Evolutionary conservation across 805 yeast genomes (phyloP), one percentile per base, ranked within the genome.

Genomic region (Barnettozyma botsteinii): DNA sequence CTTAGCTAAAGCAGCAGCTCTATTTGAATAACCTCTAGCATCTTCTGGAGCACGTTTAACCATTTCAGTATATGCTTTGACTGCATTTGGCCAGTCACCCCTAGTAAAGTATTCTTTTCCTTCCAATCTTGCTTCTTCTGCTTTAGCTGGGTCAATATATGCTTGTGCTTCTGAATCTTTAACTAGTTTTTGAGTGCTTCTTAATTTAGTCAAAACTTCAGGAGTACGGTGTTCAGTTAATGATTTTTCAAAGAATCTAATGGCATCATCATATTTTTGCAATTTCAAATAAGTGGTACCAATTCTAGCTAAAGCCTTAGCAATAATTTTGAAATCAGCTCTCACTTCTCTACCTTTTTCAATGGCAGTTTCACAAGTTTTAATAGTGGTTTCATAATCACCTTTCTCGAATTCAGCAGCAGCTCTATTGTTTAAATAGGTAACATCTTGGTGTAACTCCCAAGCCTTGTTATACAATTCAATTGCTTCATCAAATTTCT

Each of bases 351-450:
- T 78, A 49, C 96, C 96, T 61, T 85, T 79, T 31, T 86, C 96
- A 47, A 91, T 75, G 20, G 98, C 98, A 36, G 66, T 65, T 52
- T 76, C 67, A 62, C 96, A 82, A 5, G 97, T 86, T 44, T 72
- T 65, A 49, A 93, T 85, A 30, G 96, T 89, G 10, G 80, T 65
- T 42, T 88, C 96, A 56, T 75, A 85, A 57, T 88, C 96, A 47
- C 93, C 96, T 63, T 89, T 87, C 67, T 93, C 99, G 58, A 66
- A 93, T 66, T 93, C 96, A 25, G 98, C 99, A 42, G 99, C 98
- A 29, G 98, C 93, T 56, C 94, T 79, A 72, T 93, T 93, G 71
- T 94, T 93, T 61, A 93, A 73, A 61, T 84, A 93, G 1, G 98
- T 91, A 56, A 91, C 86, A 60, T 93, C 98, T 57, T 79, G 74